Evolutionary conservation across 208 protist genomes (phyloP), one percentile per base, ranked within the genome.

Genomic region (Porcisia deanei): DNA sequence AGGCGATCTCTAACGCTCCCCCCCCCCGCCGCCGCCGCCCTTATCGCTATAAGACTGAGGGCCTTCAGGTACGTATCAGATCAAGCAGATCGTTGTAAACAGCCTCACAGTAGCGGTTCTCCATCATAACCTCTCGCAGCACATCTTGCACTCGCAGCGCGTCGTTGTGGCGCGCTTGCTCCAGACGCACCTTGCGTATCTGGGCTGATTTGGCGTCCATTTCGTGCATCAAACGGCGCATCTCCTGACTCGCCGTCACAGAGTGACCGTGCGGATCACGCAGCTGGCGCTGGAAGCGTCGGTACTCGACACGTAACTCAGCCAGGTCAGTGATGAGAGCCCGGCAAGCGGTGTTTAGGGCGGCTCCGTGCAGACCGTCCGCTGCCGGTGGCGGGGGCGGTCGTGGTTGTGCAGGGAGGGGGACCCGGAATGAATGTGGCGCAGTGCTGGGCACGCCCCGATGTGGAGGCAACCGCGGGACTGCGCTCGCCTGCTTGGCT

Each of bases 91-190:
- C 85, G 34, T 59, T 75, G 84, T 97, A 94, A 43, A 96, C 76
- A 54, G 74, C 81, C 45, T 90, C 88, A 69, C 90, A 96, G 71
- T 90, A 93, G 37, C 77, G 78, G 47, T 95, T 94, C 83, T 97
- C 91, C 16, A 52, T 53, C 45, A 85, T 79, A 39, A 94, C 86
- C 54, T 94, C 83, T 65, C 85, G 73, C 82, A 97, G 64, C 78
- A 94, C 84, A 53, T 95, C 88, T 55, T 88, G 80, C 64, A 91
- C 60, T 30, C 77, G 83, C 72, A 92, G 78, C 43, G 85, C 71
- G 55, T 87, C 81, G 45, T 76, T 75, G 63, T 87, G 76, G 49
- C 80, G 67, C 5, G 72, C 73, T 76, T 95, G 86, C 75, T 89
- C 81, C 49, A 73, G 75, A 14, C 89, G 89, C 69, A 97, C 71